Base-by-base conservation (phyloP, 1,139 yeast genomes). In the Pichia sp. region DNA sequence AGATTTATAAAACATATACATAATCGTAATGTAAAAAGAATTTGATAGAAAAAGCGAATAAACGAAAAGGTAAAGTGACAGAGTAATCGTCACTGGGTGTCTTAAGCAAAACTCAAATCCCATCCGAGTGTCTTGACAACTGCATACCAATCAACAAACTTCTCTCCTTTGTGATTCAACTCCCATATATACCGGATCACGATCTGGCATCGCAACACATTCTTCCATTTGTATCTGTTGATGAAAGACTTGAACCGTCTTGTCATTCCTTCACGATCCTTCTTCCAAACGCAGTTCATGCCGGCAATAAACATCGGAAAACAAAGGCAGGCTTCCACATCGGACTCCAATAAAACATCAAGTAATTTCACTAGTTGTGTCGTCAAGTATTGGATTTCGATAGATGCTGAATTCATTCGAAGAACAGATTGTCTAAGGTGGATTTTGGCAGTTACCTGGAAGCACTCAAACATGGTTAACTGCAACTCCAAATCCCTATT, bases 271-370 rank as follows among this genome's bases (percentile, higher is more conserved):
- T 69, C 68, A 26, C 89, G 75, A 60, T 82, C 85, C 41, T 64
- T 70, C 4, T 71, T 69, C 1, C 77, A 71, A 8, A 82, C 78
- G 62, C 87, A 80, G 66, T 84, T 85, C 62, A 87, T 79, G 1
- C 95, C 93, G 0, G 90, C 85, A 38, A 87, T 82, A 65, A 88
- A 88, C 59, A 86, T 70, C 0, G 95, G 95, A 68, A 87, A 87
- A 47, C 86, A 85, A 19, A 87, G 69, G 2, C 87, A 81, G 5
- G 89, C 84, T 64, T 87, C 92, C 40, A 86, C 86, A 1, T 81
- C 78, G 0, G 92, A 76, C 2, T 81, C 88, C 45, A 88, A 67
- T 3, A 87, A 75, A 4, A 81, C 75, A 62, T 85, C 90, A 38
- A 87, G 69, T 56, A 86, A 77, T 55, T 79, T 75, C 38, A 79